These are phyloP conservation scores for Wallacemonas sp. DNA, from an alignment of 208 protist genomes.

Conservation along the genomic window DNA sequence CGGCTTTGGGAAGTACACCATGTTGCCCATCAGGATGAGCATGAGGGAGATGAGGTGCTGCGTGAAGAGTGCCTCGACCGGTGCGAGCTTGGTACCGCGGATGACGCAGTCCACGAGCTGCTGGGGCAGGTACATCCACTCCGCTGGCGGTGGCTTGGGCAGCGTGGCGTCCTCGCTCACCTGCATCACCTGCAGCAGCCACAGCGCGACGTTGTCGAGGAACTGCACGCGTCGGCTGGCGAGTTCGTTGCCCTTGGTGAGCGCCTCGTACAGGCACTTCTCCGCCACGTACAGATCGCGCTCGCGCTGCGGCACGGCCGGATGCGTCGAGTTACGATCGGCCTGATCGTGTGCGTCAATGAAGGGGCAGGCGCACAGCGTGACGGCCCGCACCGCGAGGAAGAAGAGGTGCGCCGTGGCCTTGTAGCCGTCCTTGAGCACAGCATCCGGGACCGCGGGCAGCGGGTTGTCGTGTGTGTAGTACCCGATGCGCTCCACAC, in stretches of 20 bases:
- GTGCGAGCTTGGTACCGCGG: conserved; percentile 55
- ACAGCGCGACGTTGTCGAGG: conserved; percentile 70
- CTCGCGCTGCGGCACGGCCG: conserved; percentile 45
- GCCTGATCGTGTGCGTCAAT: conserved; percentile 69
- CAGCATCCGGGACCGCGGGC: conserved; percentile 27
- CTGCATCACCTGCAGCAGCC: conserved; percentile 80
- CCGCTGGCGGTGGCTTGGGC: conserved; percentile 40
- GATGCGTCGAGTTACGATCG: conserved; percentile 49
- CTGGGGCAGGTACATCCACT: conserved; percentile 85
- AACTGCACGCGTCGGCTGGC: conserved; percentile 57
- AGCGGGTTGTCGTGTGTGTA: conserved; percentile 58
- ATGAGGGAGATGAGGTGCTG: conserved; percentile 81
- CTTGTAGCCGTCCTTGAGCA: conserved; percentile 46
- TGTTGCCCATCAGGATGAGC: conserved; percentile 92
- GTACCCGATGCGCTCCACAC: conserved; percentile 80
- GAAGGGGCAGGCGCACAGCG: conserved; percentile 45
- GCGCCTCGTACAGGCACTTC: conserved; percentile 57
- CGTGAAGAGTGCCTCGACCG: conserved; percentile 51
- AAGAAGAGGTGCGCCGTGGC: conserved; percentile 82
- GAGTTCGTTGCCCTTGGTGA: conserved; percentile 50
- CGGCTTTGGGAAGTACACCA: conserved; percentile 85
- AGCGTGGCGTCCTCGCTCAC: conserved; percentile 45
- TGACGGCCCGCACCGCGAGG: conserved; percentile 60
- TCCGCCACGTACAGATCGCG: conserved; percentile 48
- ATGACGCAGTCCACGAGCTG: conserved; percentile 83